Evolutionary conservation across 768 basidiomycete species (phyloP), one percentile per base, ranked within the genome.

Genomic region (Tylopilus felleus): DNA sequence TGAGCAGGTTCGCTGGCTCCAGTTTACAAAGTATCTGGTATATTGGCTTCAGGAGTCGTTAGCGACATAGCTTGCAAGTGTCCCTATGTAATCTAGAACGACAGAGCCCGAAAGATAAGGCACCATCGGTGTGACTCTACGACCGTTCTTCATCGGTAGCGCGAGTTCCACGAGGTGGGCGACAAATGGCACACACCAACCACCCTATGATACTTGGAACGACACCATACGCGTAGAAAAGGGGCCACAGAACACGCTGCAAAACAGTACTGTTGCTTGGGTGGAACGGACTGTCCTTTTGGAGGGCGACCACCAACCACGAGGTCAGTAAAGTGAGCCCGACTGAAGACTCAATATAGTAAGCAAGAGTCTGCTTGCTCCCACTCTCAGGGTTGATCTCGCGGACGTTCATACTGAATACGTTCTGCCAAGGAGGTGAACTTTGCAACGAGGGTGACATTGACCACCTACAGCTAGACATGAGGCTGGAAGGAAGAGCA

Each of bases 301-400:
- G 81, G 59, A 81, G 76, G 4, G 81, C 75, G 31, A 84, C 72
- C 19, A 80, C 77, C 22, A 82, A 53, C 83, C 83, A 86, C 22
- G 80, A 66, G 7, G 84, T 83, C 3, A 74, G 39, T n/a, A 78
- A 12, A 1, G 84, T 85, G 25, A 86, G 69, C 0, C 74, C 71
- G 3, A 82, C 45, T 2, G 82, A 73, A 1, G 72, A 61, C 6
- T 63, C 74, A 14, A 77, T n/a, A 48, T 77, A 83, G 38, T 68
- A 70, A 3, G 43, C 22, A 2, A 83, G 8, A 82, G 60, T 3
- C 67, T 67, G 29, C 57, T 72, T 2, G 35, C 19, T 6, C 66
- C 61, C 7, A 19, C 1, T 17, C 8, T n/a, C 5, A 6, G 60
- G 23, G 57, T 62, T 23, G 61, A 74, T 63, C 73, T 76, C 31